A percentile compares a stretch with the other conserved stretches of the same genome.
Evolutionary conservation across 495 filamentous ascomycete species (phyloP).

Genomic region (Aspergillus kassunensis): DNA sequence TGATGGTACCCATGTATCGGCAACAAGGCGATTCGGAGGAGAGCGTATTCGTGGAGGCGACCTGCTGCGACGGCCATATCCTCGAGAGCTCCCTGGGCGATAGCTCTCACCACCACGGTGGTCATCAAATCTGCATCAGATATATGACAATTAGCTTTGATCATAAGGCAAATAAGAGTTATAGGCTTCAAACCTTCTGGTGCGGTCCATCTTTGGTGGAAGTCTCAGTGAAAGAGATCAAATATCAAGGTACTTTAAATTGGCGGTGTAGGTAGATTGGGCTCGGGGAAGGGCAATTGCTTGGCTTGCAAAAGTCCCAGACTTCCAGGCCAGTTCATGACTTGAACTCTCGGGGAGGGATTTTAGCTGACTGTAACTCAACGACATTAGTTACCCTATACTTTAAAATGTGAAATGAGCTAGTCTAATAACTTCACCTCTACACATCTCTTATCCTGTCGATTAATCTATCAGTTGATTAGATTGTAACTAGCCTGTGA

Average conservation of each 20-base stretch:
- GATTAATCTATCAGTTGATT: too few relatives aligned
- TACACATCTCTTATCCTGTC: too few relatives aligned
- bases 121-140: slow-evolving; percentile 44
- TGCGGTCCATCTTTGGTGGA: slow-evolving; percentile 37
- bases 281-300: not conserved
- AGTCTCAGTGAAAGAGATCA: not conserved
- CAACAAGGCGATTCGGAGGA: slow-evolving; percentile 31
- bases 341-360: too few relatives aligned
- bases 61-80: slow-evolving; percentile 36
- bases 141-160: not conserved
- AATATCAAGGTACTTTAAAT: not conserved
- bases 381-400: too few relatives aligned
- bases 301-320: too few relatives aligned
- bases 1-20: slow-evolving; percentile 49
- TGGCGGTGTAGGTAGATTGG: not conserved
- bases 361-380: too few relatives aligned
- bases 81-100: slow-evolving; percentile 41
- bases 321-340: too few relatives aligned
- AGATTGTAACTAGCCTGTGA: too few relatives aligned
- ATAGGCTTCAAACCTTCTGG: slow-evolving; percentile 38
- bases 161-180: not conserved
- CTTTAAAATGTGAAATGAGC: too few relatives aligned
- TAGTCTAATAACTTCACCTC: too few relatives aligned
- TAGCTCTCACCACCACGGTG: slow-evolving; percentile 53
- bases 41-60: slow-evolving; percentile 40